Evolutionary conservation across 805 yeast species (phyloP).

Genomic region (Cyberlindnera maritima): DNA sequence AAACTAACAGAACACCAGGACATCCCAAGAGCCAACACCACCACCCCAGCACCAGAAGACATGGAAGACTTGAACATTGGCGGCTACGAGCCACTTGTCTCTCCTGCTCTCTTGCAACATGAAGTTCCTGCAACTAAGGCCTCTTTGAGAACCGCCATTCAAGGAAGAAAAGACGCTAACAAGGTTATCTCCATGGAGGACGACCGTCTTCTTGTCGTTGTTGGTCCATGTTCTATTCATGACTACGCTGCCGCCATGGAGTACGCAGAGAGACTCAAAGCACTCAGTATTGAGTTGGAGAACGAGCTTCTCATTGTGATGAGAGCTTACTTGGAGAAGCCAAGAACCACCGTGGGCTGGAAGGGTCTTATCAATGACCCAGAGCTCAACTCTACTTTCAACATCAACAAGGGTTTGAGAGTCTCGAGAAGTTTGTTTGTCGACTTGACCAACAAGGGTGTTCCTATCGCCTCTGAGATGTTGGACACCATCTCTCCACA

Average conservation of each 20-base stretch:
- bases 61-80: conserved; percentile 73
- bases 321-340: conserved; percentile 98
- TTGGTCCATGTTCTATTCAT: conserved; percentile 97
- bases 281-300: conserved; percentile 64
- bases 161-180: conserved; percentile 77
- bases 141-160: conserved; percentile 60
- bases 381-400: conserved; percentile 85
- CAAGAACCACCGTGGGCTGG: conserved; percentile 99
- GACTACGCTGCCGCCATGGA: conserved; percentile 88
- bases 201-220: conserved; percentile 83
- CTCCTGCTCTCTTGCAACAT: conserved; percentile 87
- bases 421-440: conserved; percentile 82
- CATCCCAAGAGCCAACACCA: conserved; percentile 6
- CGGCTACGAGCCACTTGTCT: conserved; percentile 91
- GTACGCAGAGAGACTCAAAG: conserved; percentile 69
- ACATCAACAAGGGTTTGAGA: conserved; percentile 91
- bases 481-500: conserved; percentile 97
- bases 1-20: conserved; percentile 3
- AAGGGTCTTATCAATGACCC: conserved; percentile 98
- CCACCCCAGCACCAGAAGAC: conserved; percentile 26
- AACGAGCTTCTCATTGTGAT: conserved; percentile 81
- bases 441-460: conserved; percentile 71
- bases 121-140: conserved; percentile 68
- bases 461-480: conserved; percentile 98
- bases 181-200: conserved; percentile 70